Evolutionary conservation across 768 basidiomycete genomes (phyloP).

Genomic region (Candolleomyces eurysporus): DNA sequence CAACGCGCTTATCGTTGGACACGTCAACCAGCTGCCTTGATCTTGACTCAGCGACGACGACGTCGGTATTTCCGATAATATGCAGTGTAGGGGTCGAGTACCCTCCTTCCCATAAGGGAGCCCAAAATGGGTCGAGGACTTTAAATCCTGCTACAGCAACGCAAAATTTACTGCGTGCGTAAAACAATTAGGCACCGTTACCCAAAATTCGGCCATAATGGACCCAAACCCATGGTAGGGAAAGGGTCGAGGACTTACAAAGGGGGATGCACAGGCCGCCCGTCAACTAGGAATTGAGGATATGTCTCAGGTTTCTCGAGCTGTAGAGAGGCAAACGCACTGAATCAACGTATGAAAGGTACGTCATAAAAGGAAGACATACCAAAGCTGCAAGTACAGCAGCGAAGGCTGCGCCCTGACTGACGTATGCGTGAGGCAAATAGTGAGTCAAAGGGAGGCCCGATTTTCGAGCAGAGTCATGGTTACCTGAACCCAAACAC

Average conservation of each 20-base stretch:
- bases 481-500: slow-evolving; percentile 72
- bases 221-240: not conserved
- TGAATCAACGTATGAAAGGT: no score
- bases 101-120: slow-evolving; percentile 42
- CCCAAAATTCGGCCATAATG: no score
- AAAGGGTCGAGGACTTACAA: slow-evolving; percentile 46
- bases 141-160: slow-evolving; percentile 69
- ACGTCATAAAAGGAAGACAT: slow-evolving; percentile 15
- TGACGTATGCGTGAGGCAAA: slow-evolving; percentile 16
- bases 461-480: not conserved
- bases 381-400: slow-evolving; percentile 66
- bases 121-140: slow-evolving; percentile 43
- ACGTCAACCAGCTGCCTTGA: slow-evolving; percentile 50
- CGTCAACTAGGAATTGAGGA: slow-evolving; percentile 59
- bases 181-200: slow-evolving; percentile 10
- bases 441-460: slow-evolving; percentile 2
- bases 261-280: slow-evolving; percentile 63
- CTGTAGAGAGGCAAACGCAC: slow-evolving; percentile 12
- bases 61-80: slow-evolving; percentile 67
- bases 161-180: slow-evolving; percentile 54
- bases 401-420: slow-evolving; percentile 75
- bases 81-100: slow-evolving; percentile 73
- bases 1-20: slow-evolving; percentile 56
- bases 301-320: slow-evolving; percentile 38
- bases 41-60: slow-evolving; percentile 69